phyloP scores from a whole-genome alignment of 2,329 filamentous ascomycete genomes.

The Fusarium duplospermum region DNA sequence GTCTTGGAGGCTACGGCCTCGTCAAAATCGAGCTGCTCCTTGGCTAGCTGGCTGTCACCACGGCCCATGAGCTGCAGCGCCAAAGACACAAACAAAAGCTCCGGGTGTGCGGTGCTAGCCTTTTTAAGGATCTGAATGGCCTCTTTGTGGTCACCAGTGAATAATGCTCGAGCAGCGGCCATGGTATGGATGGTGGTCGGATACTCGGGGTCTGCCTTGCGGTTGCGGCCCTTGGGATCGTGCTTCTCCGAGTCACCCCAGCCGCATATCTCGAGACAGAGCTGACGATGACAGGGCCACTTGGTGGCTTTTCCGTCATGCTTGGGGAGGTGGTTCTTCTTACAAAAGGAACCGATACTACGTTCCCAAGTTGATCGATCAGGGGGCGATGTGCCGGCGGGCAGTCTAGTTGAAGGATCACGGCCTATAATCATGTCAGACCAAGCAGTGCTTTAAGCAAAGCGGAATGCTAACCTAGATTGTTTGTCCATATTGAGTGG shows the following conservation, averaged over 20 bases:
- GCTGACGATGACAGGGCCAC: constrained; percentile 76
- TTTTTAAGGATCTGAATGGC: constrained; percentile 77
- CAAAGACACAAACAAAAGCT: constrained; percentile 76
- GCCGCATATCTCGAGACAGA: constrained; percentile 80
- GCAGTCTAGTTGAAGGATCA: constrained; percentile 60
- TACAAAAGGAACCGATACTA: constrained; percentile 72
- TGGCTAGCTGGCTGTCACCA: constrained; percentile 56
- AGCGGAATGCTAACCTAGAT: constrained; percentile 65
- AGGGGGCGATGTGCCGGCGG: constrained; percentile 57
- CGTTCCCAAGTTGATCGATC: constrained; percentile 69
- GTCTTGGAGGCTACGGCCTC: constrained; percentile 71
- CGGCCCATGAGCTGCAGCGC: constrained; percentile 72
- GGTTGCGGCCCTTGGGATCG: constrained; percentile 57
- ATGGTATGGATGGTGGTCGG: constrained; percentile 74
- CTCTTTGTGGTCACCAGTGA: constrained; percentile 75
- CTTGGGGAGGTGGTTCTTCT: constrained; percentile 68
- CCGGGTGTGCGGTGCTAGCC: constrained; percentile 70
- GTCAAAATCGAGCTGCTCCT: constrained; percentile 68
- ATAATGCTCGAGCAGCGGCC: constrained; percentile 80
- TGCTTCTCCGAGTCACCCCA: constrained; percentile 71
- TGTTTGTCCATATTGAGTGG: constrained; percentile 76
- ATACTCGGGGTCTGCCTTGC: constrained; percentile 57
- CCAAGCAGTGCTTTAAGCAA: background rate
- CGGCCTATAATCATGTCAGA: constrained; percentile 54
- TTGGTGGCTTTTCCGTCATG: constrained; percentile 73